phyloP scores from a whole-genome alignment of 2,329 filamentous ascomycete species.

The Penicillium corylophilum region DNA sequence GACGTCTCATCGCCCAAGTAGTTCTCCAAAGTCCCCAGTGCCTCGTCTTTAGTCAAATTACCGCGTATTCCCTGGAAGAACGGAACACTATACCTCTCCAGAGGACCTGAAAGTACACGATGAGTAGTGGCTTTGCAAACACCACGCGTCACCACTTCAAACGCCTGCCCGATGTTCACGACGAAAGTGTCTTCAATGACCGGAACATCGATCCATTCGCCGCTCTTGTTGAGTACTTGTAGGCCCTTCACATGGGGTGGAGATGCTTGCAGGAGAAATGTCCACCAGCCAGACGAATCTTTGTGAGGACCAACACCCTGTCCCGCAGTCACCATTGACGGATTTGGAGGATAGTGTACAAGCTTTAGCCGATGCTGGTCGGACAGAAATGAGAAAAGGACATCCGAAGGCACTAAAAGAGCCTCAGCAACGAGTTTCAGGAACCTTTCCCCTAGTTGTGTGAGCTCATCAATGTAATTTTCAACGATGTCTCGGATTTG shows the following conservation, averaged over 20 bases:
- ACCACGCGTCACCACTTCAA: conserved; percentile 46
- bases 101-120: conserved; percentile 46
- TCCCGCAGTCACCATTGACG: conserved; percentile 8
- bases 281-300: conserved; percentile 64
- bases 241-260: conserved; percentile 49
- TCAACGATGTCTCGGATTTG: conserved; percentile 41
- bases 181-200: conserved; percentile 43
- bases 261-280: conserved; percentile 62
- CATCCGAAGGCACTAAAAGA: conserved; percentile 49
- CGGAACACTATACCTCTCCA: conserved; percentile 42
- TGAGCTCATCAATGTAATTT: conserved; percentile 54
- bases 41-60: conserved; percentile 47
- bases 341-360: conserved; percentile 51
- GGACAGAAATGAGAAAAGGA: conserved; percentile 55
- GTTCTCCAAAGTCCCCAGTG: conserved; percentile 37
- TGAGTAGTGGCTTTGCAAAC: conserved; percentile 47
- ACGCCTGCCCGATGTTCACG: conserved; percentile 46
- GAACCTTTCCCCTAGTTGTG: conserved; percentile 53
- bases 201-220: conserved; percentile 43
- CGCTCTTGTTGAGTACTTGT: conserved; percentile 44
- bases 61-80: conserved; percentile 54
- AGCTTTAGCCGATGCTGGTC: conserved; percentile 62
- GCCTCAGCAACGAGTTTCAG: conserved; percentile 58
- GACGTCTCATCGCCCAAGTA: conserved; percentile 36
- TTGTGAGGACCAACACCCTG: conserved; percentile 65